Percentiles rank a stretch among this genome's conserved stretches.
These are phyloP conservation scores for Crotalaria pallida DNA, from an alignment of 306 rosid species.

Conservation along the genomic window DNA sequence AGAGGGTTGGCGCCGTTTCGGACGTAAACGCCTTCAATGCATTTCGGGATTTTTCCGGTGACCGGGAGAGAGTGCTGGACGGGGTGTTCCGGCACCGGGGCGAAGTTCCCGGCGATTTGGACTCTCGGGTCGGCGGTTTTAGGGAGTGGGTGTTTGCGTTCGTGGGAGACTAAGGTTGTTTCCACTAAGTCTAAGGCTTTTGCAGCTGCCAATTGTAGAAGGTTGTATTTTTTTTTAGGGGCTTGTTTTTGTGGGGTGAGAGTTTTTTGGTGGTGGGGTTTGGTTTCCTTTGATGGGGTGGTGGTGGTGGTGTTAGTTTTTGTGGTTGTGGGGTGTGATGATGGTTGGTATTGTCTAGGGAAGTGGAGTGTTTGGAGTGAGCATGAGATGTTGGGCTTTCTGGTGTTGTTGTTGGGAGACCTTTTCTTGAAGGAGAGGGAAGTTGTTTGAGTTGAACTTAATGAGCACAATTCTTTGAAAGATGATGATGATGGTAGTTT, in stretches of 20 bases:
- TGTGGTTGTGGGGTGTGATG: neutral
- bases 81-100: constrained; percentile 73
- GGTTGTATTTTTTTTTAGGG: constrained; percentile 37
- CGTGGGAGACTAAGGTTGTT: constrained; percentile 42
- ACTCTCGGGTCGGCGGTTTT: constrained; percentile 86
- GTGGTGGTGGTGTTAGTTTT: neutral
- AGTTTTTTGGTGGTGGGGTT: neutral
- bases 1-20: constrained; percentile 94
- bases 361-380: constrained; percentile 63
- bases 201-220: constrained; percentile 50
- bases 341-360: constrained; percentile 36
- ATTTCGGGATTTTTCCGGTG: constrained; percentile 58
- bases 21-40: constrained; percentile 80
- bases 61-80: constrained; percentile 38
- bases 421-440: constrained; percentile 14
- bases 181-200: constrained; percentile 64
- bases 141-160: constrained; percentile 58
- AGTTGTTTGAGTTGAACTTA: constrained; percentile 7
- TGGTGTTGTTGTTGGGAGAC: neutral
- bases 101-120: constrained; percentile 90
- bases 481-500: constrained; percentile 18
- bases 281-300: constrained; percentile 12
- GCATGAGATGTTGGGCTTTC: constrained; percentile 11
- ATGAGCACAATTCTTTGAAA: constrained; percentile 9
- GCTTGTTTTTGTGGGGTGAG: neutral